phyloP scores from a whole-genome alignment of 805 yeast genomes.

The Hanseniaspora lindneri region DNA sequence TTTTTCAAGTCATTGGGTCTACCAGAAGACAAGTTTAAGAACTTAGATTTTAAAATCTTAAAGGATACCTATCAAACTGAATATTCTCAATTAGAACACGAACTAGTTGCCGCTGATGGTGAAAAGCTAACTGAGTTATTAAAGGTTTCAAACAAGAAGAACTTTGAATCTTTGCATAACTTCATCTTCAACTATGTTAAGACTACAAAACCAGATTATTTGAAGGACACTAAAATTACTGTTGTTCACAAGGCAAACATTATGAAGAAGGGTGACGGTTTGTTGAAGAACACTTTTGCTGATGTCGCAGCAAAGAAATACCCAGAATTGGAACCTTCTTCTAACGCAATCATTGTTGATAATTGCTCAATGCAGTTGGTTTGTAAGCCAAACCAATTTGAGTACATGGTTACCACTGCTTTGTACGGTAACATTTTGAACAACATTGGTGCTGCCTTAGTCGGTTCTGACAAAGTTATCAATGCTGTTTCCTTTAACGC shows the following conservation, averaged over 20 bases:
- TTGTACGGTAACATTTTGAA: conserved; percentile 95
- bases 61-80: conserved; percentile 99
- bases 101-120: conserved; percentile 93
- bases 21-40: conserved; percentile 76
- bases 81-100: conserved; percentile 96
- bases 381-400: conserved; percentile 94
- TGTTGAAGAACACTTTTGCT: conserved; percentile 87
- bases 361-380: conserved; percentile 99
- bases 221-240: conserved; percentile 76
- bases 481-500: conserved; percentile 15
- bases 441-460: conserved; percentile 87
- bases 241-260: conserved; percentile 98
- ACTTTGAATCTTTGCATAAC: conserved; percentile 94
- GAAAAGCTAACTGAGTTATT: conserved; percentile 48
- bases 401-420: conserved; percentile 94
- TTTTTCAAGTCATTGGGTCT: conserved; percentile 89
- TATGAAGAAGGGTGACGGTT: conserved; percentile 97
- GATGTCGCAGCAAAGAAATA: conserved; percentile 75
- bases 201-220: conserved; percentile 19
- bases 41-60: conserved; percentile 84
- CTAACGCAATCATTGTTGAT: conserved; percentile 91
- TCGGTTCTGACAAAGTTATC: conserved; percentile 16
- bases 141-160: conserved; percentile 85
- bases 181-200: conserved; percentile 90
- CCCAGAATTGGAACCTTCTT: conserved; percentile 52